Percentiles rank a stretch among this genome's conserved stretches.
phyloP scores from a whole-genome alignment of 192 early-diverging fungal species.

The Linnemannia exigua region DNA sequence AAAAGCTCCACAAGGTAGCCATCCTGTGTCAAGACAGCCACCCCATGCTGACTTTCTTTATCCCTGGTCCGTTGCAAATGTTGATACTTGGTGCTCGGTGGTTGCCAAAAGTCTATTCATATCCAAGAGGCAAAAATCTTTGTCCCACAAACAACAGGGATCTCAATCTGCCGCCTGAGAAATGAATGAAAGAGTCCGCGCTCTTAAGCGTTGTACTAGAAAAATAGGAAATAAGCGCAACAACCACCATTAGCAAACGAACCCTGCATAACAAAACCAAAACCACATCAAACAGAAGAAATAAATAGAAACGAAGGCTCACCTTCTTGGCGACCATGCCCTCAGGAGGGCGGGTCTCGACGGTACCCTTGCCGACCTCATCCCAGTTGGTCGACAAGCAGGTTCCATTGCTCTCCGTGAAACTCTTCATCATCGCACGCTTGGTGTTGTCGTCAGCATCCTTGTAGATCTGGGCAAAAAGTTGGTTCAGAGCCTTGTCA shows the following conservation, averaged over 20 bases:
- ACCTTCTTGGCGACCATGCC: conserved; percentile 85
- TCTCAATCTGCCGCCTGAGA: not conserved
- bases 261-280: not conserved
- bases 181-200: not conserved
- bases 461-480: conserved; percentile 94
- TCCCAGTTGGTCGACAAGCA: conserved; percentile 94
- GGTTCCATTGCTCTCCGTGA: conserved; percentile 94
- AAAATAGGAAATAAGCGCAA: not conserved
- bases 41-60: not conserved
- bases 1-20: no score
- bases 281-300: not conserved
- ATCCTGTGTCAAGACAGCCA: not conserved
- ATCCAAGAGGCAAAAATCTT: not conserved
- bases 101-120: not conserved
- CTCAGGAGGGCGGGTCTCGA: conserved; percentile 91
- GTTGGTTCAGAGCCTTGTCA: conserved; percentile 88
- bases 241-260: not conserved
- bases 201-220: conserved; percentile 16
- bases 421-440: conserved; percentile 98
- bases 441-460: conserved; percentile 89
- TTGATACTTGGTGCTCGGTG: not conserved
- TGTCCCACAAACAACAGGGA: not conserved
- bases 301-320: not conserved
- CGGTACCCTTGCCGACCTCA: conserved; percentile 84
- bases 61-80: not conserved